Evolutionary conservation across 1,284 basidiomycete genomes (phyloP).

Genomic region (Naganishia cerealis): DNA sequence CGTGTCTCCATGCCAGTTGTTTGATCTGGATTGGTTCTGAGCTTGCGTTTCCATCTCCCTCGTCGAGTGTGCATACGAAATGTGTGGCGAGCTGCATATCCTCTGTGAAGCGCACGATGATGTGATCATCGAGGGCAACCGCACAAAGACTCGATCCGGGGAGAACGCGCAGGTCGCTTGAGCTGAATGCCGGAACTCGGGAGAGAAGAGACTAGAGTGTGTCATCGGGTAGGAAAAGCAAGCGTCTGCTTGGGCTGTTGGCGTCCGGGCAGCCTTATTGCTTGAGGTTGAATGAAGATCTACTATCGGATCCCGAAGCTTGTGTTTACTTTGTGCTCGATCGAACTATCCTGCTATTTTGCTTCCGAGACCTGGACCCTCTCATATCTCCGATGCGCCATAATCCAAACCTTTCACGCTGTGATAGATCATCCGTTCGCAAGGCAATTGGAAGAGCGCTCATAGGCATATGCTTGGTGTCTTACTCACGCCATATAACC

Average conservation of each 20-base stretch:
- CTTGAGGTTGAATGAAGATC: slow-evolving; percentile 8
- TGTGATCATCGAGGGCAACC: slow-evolving; percentile 39
- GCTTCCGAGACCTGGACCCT: not conserved
- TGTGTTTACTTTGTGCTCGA: slow-evolving; percentile 20
- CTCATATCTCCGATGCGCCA: not conserved
- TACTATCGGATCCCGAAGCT: not conserved
- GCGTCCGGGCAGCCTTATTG: not conserved
- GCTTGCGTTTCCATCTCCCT: not conserved
- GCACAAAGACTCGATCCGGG: slow-evolving; percentile 54
- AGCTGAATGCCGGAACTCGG: slow-evolving; percentile 27
- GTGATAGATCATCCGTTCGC: not conserved
- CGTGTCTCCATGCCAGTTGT: slow-evolving; percentile 74
- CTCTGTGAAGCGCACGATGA: slow-evolving; percentile 48
- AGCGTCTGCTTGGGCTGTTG: too few species aligned
- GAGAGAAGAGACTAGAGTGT: not conserved
- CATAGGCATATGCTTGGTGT: too few species aligned
- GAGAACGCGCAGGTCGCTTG: slow-evolving; percentile 39
- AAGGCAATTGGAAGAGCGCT: too few species aligned
- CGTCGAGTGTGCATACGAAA: slow-evolving; percentile 40
- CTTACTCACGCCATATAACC: too few species aligned
- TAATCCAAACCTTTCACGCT: not conserved
- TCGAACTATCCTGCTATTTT: not conserved
- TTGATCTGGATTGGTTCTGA: slow-evolving; percentile 59
- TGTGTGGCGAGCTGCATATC: slow-evolving; percentile 48
- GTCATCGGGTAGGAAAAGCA: not conserved